Evolutionary conservation across 1,284 basidiomycete species (phyloP).

Genomic region (Papiliotrema nemorosa): DNA sequence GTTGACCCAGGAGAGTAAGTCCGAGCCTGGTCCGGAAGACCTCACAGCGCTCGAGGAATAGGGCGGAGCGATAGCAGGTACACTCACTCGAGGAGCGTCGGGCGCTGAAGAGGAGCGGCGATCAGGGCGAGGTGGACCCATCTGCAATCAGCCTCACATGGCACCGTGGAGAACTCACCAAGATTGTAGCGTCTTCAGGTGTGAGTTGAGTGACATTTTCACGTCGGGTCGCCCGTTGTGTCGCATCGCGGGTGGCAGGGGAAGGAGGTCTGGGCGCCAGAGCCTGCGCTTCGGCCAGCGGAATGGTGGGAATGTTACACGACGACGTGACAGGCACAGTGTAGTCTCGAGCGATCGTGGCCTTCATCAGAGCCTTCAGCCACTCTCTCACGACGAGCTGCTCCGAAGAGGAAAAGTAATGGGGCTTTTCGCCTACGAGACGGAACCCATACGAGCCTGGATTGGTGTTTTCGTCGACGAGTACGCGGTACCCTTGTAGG

Average conservation of each 20-base stretch:
- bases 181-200: slow-evolving; percentile 72
- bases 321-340: slow-evolving; percentile 90
- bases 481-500: slow-evolving; percentile 86
- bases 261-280: slow-evolving; percentile 95
- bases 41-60: too few relatives aligned
- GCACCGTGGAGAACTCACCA: slow-evolving; percentile 73
- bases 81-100: neutral
- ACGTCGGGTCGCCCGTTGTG: slow-evolving; percentile 79
- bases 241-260: slow-evolving; percentile 78
- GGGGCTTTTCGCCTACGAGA: slow-evolving; percentile 86
- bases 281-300: slow-evolving; percentile 87
- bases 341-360: slow-evolving; percentile 91
- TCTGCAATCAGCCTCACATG: slow-evolving; percentile 35
- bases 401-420: slow-evolving; percentile 89
- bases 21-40: too few relatives aligned
- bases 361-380: slow-evolving; percentile 99
- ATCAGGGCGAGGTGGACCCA: too few relatives aligned
- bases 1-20: slow-evolving; percentile 82
- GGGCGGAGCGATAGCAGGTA: too few relatives aligned
- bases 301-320: slow-evolving; percentile 95
- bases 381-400: slow-evolving; percentile 80
- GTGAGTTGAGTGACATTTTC: slow-evolving; percentile 90
- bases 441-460: slow-evolving; percentile 94
- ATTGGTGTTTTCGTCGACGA: slow-evolving; percentile 86
- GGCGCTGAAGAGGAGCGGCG: too few relatives aligned